A percentile compares a stretch with the other conserved stretches of the same genome.
These are phyloP conservation scores for Sistotremastrum niveocremeum DNA, from an alignment of 768 basidiomycete species.

Conservation along the genomic window DNA sequence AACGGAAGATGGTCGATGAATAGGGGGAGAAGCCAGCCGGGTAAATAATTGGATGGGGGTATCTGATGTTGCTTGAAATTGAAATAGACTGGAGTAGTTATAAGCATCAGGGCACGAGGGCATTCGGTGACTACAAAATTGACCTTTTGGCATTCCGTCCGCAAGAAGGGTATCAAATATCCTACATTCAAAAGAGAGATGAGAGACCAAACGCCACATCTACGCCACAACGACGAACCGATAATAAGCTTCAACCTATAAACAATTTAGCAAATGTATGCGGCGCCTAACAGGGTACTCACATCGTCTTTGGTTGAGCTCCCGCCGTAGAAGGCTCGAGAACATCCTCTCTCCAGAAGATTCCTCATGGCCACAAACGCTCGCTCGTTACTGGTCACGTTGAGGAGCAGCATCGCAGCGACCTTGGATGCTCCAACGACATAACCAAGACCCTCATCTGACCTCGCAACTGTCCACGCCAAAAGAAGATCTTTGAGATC, in stretches of 20 bases:
- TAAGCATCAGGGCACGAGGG: not conserved
- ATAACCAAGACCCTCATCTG: conserved; percentile 73
- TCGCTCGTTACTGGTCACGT: conserved; percentile 53
- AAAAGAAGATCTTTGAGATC: conserved; percentile 76
- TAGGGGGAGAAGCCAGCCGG: conserved; percentile 67
- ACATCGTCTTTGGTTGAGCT: conserved; percentile 63
- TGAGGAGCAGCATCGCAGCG: conserved; percentile 78
- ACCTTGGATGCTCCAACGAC: conserved; percentile 53
- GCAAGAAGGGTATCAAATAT: conserved; percentile 89
- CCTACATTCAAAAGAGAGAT: conserved; percentile 23
- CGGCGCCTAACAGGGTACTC: conserved; percentile 19
- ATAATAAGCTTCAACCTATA: conserved; percentile 81
- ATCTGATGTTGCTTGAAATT: conserved; percentile 92
- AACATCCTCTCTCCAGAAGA: conserved; percentile 69
- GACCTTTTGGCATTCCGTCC: conserved; percentile 89
- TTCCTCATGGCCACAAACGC: conserved; percentile 80
- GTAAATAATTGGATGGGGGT: conserved; percentile 72
- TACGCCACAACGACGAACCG: conserved; percentile 30
- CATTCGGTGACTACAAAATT: not conserved
- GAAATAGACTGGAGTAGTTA: conserved; percentile 56
- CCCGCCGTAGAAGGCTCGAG: conserved; percentile 77
- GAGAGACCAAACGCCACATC: conserved; percentile 3
- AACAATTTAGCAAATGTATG: conserved; percentile 13
- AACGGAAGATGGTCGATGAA: conserved; percentile 84
- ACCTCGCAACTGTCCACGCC: conserved; percentile 80